phyloP scores from a whole-genome alignment of 257 asterid genomes.

The Solanum microdontum region DNA sequence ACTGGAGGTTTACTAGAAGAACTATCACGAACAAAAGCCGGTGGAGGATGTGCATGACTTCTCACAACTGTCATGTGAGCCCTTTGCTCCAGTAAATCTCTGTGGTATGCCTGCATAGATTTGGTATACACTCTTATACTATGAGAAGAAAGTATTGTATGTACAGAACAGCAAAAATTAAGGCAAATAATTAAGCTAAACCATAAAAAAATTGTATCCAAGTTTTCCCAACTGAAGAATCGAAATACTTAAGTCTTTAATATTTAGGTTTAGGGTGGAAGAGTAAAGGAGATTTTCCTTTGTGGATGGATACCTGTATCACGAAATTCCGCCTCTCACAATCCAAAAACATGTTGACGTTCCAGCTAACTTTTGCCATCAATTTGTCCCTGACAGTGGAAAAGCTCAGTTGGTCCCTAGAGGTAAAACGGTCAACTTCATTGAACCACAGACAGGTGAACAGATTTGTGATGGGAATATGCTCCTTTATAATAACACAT shows the following conservation, averaged over 20 bases:
- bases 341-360: conserved; percentile 75
- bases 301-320: conserved; percentile 47
- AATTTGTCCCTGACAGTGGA: conserved; percentile 89
- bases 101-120: conserved; percentile 67
- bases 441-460: conserved; percentile 95
- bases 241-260: too few species aligned
- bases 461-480: conserved; percentile 78
- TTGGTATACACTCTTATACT: neutral
- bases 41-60: conserved; percentile 19
- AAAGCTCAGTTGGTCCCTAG: conserved; percentile 95
- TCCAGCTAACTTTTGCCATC: conserved; percentile 57
- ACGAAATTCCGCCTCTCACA: conserved; percentile 93
- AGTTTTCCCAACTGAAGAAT: neutral
- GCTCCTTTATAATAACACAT: conserved; percentile 83
- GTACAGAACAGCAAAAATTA: neutral
- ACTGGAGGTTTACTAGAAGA: conserved; percentile 11
- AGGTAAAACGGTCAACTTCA: conserved; percentile 92
- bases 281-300: neutral
- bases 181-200: neutral
- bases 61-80: conserved; percentile 35
- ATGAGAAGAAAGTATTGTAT: neutral
- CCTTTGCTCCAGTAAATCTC: conserved; percentile 71
- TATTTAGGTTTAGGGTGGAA: too few species aligned
- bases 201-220: neutral
- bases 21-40: conserved; percentile 18